Percentiles rank a stretch among this genome's conserved stretches.
phyloP scores from a whole-genome alignment of 2,329 filamentous ascomycete species.

The Claviceps capensis region DNA sequence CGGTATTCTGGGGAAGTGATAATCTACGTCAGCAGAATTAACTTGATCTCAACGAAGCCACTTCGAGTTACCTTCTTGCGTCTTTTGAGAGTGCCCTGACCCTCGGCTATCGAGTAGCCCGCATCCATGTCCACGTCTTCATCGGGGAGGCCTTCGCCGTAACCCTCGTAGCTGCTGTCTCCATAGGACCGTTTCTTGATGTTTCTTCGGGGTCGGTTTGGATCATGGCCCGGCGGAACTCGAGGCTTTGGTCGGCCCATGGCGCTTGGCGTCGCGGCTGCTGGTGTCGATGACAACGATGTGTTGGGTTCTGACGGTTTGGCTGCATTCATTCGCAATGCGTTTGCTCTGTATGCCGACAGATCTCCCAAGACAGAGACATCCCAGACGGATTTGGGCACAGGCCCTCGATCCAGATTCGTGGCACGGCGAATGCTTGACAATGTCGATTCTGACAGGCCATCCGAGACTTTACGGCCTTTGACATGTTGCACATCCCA shows the following conservation, averaged over 20 bases:
- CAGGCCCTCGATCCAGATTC: conserved; percentile 42
- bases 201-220: conserved; percentile 45
- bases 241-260: conserved; percentile 25
- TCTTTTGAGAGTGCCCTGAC: conserved; percentile 51
- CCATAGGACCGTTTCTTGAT: conserved; percentile 65
- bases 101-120: conserved; percentile 60
- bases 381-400: conserved; percentile 43
- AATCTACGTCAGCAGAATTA: neutral
- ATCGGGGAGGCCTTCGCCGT: conserved; percentile 57
- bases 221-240: conserved; percentile 28
- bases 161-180: conserved; percentile 61
- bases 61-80: conserved; percentile 44
- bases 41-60: too few species aligned
- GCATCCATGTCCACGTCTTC: conserved; percentile 45
- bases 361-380: conserved; percentile 44
- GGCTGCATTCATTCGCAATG: conserved; percentile 27
- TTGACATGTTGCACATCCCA: conserved; percentile 42
- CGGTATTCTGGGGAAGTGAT: conserved; percentile 28
- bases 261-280: conserved; percentile 16
- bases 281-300: conserved; percentile 25
- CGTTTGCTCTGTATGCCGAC: conserved; percentile 25
- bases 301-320: conserved; percentile 40
- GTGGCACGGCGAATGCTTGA: conserved; percentile 35
- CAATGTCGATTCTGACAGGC: conserved; percentile 32
- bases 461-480: conserved; percentile 40